Percentiles rank a stretch among this genome's conserved stretches.
phyloP scores from a whole-genome alignment of 257 asterid species.

The Capsicum pubescens region DNA sequence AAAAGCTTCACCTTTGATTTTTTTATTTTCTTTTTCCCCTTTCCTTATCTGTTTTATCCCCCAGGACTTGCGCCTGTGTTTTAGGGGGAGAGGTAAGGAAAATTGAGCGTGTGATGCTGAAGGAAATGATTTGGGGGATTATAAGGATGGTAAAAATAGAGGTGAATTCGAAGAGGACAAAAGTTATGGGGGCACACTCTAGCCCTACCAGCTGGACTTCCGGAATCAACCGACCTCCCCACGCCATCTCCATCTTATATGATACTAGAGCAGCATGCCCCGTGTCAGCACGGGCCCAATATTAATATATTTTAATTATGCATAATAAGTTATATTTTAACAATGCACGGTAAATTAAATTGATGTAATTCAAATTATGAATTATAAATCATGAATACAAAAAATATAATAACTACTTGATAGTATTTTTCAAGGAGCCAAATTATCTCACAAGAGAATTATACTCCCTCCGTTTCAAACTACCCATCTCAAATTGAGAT shows the following conservation, averaged over 20 bases:
- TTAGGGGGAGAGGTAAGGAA: conserved; percentile 38
- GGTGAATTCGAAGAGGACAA: conserved; percentile 35
- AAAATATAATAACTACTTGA: too few species aligned
- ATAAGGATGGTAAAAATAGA: conserved; percentile 22
- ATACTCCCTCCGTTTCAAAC: too few species aligned
- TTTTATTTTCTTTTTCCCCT: not conserved
- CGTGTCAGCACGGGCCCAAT: too few species aligned
- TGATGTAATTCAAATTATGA: too few species aligned
- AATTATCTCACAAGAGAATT: too few species aligned
- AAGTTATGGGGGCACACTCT: conserved; percentile 26
- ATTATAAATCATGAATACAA: too few species aligned
- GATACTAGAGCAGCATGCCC: too few species aligned
- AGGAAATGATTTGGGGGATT: conserved; percentile 29
- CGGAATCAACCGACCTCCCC: conserved; percentile 28
- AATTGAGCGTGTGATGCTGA: conserved; percentile 9
- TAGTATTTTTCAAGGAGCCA: too few species aligned
- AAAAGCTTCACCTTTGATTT: conserved; percentile 24
- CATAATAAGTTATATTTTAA: too few species aligned
- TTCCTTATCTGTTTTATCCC: conserved; percentile 46
- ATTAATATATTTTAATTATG: too few species aligned
- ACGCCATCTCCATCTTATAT: not conserved
- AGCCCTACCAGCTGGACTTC: conserved; percentile 37
- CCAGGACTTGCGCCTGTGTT: conserved; percentile 59
- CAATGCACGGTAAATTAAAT: too few species aligned
- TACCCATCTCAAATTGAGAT: too few species aligned